A percentile compares a stretch with the other conserved stretches of the same genome.
Evolutionary conservation across 2,329 filamentous ascomycete species (phyloP).

Genomic region (Cladophialophora yegresii): DNA sequence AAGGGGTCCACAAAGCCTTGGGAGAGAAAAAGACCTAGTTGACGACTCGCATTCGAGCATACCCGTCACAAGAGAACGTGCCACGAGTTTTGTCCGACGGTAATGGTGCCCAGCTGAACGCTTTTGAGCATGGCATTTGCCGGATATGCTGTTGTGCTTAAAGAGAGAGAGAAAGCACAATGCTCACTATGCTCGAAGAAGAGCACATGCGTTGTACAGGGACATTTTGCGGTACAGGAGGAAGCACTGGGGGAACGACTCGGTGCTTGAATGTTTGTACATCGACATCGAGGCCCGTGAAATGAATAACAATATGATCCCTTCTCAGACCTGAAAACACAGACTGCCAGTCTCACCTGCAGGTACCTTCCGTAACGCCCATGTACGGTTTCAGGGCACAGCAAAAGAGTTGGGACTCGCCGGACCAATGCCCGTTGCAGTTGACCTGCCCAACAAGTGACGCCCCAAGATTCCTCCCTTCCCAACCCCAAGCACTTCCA

Average conservation of each 20-base stretch:
- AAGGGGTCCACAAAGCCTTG: slow-evolving; percentile 26
- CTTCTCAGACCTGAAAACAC: not conserved
- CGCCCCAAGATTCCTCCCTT: too few relatives aligned
- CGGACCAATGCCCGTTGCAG: slow-evolving; percentile 8
- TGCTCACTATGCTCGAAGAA: not conserved
- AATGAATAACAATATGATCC: slow-evolving; percentile 1
- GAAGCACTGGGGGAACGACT: not conserved
- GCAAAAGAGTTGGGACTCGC: slow-evolving; percentile 18
- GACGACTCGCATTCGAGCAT: not conserved
- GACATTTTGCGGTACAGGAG: not conserved
- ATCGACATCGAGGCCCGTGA: not conserved
- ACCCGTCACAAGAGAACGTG: not conserved
- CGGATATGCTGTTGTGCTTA: not conserved
- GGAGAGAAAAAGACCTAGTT: slow-evolving; percentile 26
- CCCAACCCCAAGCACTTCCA: slow-evolving; percentile 7
- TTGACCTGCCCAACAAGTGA: slow-evolving; percentile 6
- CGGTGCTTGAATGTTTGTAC: not conserved
- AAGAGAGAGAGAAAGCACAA: not conserved
- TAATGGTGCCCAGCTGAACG: not conserved
- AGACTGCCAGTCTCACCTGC: too few relatives aligned
- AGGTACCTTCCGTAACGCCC: not conserved
- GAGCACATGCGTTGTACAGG: not conserved
- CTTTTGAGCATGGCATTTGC: not conserved
- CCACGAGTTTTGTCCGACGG: not conserved
- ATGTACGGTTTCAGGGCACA: not conserved